Evolutionary conservation across 1,284 basidiomycete genomes (phyloP).

Genomic region (Ustilago lituana): DNA sequence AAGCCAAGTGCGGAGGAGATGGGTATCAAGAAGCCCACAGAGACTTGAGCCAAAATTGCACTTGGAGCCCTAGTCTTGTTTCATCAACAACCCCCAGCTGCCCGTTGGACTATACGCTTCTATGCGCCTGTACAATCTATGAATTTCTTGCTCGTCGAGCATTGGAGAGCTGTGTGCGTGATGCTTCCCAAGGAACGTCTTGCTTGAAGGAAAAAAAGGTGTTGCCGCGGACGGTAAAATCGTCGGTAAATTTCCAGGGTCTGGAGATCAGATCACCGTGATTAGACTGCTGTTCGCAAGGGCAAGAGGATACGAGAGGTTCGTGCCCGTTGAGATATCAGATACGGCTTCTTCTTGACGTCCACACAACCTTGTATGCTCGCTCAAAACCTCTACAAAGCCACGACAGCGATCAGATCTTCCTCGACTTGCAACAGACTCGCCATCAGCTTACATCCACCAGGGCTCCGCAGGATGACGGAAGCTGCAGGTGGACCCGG

Average conservation of each 20-base stretch:
- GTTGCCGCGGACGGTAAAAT: slow-evolving; percentile 15
- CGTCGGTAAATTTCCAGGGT: slow-evolving; percentile 9
- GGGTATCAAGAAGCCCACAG: slow-evolving; percentile 9
- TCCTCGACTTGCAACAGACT: neutral
- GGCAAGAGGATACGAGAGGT: too few relatives aligned
- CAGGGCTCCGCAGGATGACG: slow-evolving; percentile 13
- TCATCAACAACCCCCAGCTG: neutral
- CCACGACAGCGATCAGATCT: neutral
- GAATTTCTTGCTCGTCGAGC: too few relatives aligned
- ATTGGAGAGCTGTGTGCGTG: too few relatives aligned
- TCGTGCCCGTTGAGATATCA: too few relatives aligned
- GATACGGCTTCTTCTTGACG: too few relatives aligned
- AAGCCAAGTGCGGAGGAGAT: slow-evolving; percentile 15
- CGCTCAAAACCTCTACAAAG: neutral
- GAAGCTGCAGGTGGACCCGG: slow-evolving; percentile 10
- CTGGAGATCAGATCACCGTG: neutral
- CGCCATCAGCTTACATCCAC: neutral
- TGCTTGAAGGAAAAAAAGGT: too few relatives aligned
- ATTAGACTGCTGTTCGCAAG: too few relatives aligned
- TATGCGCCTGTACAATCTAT: too few relatives aligned
- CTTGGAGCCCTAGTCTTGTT: too few relatives aligned
- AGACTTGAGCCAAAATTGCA: neutral
- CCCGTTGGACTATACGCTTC: too few relatives aligned
- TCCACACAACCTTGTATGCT: slow-evolving; percentile 6
- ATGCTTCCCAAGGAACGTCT: too few relatives aligned